Evolutionary conservation across 1,284 basidiomycete species (phyloP).

Genomic region (Waitea zeae): DNA sequence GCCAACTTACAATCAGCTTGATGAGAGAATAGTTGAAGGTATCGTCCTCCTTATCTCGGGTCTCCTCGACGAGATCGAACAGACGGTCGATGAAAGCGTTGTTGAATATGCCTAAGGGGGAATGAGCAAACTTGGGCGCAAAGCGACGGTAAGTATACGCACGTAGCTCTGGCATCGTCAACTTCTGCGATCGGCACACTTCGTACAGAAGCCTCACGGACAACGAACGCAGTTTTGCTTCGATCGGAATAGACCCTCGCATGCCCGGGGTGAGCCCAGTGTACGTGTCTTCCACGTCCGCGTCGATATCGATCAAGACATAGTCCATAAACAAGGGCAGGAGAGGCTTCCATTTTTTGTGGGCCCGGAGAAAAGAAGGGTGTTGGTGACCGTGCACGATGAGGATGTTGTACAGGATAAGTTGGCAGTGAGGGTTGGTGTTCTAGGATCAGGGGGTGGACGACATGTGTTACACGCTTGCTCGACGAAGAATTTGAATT

Average conservation of each 20-base stretch:
- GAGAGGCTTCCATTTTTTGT: slow-evolving; percentile 71
- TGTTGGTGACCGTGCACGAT: slow-evolving; percentile 61
- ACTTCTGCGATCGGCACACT: slow-evolving; percentile 77
- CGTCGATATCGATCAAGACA: slow-evolving; percentile 50
- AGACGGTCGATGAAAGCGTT: slow-evolving; percentile 79
- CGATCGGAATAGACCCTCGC: slow-evolving; percentile 44
- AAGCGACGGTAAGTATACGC: too few species aligned
- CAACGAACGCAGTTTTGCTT: slow-evolving; percentile 59
- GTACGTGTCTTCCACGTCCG: slow-evolving; percentile 43
- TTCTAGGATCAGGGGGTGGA: slow-evolving; percentile 27
- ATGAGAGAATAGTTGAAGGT: slow-evolving; percentile 88
- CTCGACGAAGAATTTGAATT: background rate
- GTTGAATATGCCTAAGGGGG: slow-evolving; percentile 51
- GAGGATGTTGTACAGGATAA: slow-evolving; percentile 68
- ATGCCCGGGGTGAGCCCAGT: slow-evolving; percentile 18
- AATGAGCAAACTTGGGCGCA: too few species aligned
- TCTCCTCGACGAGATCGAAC: slow-evolving; percentile 90
- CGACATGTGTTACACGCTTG: slow-evolving; percentile 3
- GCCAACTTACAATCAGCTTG: slow-evolving; percentile 62
- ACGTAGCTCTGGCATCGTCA: slow-evolving; percentile 63
- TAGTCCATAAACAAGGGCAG: slow-evolving; percentile 72
- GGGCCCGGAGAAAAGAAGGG: slow-evolving; percentile 53
- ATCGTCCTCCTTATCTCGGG: slow-evolving; percentile 71
- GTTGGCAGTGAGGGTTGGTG: slow-evolving; percentile 77
- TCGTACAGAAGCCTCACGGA: slow-evolving; percentile 75